Conservation (phyloP, 2,329 filamentous ascomycete genomes). For the Talaromyces funiculosus region DNA sequence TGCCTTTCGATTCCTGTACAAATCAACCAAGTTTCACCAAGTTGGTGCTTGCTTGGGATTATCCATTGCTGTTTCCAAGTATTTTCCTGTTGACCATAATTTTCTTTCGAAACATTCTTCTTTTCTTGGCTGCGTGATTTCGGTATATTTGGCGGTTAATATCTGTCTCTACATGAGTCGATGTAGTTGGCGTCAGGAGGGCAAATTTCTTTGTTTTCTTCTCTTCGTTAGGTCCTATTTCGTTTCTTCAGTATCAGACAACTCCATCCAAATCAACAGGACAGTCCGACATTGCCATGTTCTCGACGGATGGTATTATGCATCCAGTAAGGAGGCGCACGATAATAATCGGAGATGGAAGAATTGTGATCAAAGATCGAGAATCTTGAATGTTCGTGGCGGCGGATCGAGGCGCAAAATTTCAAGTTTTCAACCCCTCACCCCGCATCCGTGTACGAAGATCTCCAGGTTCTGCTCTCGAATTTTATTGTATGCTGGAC, state of each 20-base stretch:
- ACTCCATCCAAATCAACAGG: not conserved
- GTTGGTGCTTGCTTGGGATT: not conserved
- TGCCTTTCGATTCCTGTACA: conserved; percentile 11
- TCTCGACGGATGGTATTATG: not conserved
- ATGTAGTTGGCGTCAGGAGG: not conserved
- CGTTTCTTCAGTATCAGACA: not conserved
- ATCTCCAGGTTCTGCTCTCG: not conserved
- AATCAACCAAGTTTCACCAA: not conserved
- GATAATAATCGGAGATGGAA: not conserved
- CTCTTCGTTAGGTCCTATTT: not conserved
- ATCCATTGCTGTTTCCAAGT: not conserved
- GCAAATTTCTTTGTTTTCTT: not conserved
- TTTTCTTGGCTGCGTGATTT: not conserved
- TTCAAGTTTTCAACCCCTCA: not conserved
- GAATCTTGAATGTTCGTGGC: not conserved
- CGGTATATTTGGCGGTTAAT: not conserved
- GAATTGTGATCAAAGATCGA: not conserved
- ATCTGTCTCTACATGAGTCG: not conserved
- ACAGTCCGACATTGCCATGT: not conserved
- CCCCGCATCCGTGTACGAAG: not conserved
- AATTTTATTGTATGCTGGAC: not conserved
- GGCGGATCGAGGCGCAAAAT: not conserved
- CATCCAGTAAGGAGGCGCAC: not conserved
- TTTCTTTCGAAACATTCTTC: not conserved
- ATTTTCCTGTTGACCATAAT: not conserved